Base-by-base conservation (phyloP, 2,329 filamentous ascomycete species). In the Xylariaceae sp. region DNA sequence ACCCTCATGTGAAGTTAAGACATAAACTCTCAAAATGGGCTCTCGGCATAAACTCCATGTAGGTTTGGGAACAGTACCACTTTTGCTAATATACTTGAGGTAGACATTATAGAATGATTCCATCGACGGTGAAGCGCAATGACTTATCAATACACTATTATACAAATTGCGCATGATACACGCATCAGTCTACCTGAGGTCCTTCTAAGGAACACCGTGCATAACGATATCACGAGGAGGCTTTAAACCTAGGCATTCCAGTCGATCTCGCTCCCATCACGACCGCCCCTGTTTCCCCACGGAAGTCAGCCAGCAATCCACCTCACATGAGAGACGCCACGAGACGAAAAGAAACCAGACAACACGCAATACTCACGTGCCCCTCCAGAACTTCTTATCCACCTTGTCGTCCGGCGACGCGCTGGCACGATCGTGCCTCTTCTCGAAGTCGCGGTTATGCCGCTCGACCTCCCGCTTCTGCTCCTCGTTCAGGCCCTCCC, bases 391-490 rank as follows among this genome's bases (percentile, higher is more conserved):
- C 18, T 76, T 79, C 68, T 81, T 79, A 56, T 83, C 73, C 2
- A 86, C 82, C 71, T 81, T 81, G 55, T 84, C 81, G 1, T 73
- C 69, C 1, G 65, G 71, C 0, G 79, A 78, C 2, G 61, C 44
- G 5, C 71, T 63, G 0, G 77, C 75, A 12, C 70, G 74, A 54
- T 82, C 83, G 63, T 86, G 79, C 59, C 78, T 79, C 63, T 77
- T 66, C 46, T 80, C 80, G 67, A 87, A 86, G 0, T 86, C 81
- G 60, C 59, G 60, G 57, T 87, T 87, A 65, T 87, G 84, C 70
- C 76, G 67, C 50, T 84, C 77, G 16, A 86, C 84, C 70, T 86
- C 83, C 43, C 73, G 73, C 68, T 80, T 75, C 71, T 85, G 81
- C 67, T 81, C 81, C 54, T 79, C 71, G 20, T 73, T 79, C 57